Percentiles rank a stretch among this genome's conserved stretches.
These are phyloP conservation scores for Haematococcus sp. DNA, from an alignment of 139 green algal genomes.

Conservation along the genomic window DNA sequence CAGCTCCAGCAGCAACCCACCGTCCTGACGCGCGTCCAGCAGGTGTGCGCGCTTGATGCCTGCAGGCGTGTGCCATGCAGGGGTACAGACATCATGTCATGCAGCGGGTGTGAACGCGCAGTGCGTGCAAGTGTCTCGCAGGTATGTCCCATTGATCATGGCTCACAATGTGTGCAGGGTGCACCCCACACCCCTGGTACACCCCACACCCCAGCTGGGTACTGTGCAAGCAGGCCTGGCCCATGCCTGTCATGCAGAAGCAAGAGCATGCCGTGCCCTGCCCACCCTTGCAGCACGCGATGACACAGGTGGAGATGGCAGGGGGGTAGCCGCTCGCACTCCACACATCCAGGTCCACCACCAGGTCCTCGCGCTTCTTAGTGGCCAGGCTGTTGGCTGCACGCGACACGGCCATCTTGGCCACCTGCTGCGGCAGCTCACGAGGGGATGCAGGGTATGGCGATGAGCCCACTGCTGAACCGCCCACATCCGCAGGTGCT, in stretches of 20 bases:
- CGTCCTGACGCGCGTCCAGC: conserved; percentile 72
- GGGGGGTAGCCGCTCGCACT: conserved; percentile 41
- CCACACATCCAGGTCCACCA: conserved; percentile 59
- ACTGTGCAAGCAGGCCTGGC: too few relatives aligned
- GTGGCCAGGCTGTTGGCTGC: conserved; percentile 7
- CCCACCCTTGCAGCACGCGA: conserved; percentile 51
- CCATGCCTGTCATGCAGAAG: too few relatives aligned
- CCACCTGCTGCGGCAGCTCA: conserved; percentile 1
- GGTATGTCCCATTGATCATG: too few relatives aligned
- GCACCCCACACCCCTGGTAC: too few relatives aligned
- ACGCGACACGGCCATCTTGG: background rate
- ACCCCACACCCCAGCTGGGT: too few relatives aligned
- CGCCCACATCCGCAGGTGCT: too few relatives aligned
- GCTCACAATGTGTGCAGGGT: too few relatives aligned
- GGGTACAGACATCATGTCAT: background rate
- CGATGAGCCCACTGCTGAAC: too few relatives aligned
- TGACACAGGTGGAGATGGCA: conserved; percentile 41
- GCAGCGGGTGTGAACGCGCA: background rate
- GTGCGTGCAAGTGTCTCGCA: too few relatives aligned
- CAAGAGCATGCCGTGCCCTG: too few relatives aligned
- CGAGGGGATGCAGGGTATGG: background rate
- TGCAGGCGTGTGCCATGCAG: conserved; percentile 7
- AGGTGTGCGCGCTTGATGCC: conserved; percentile 80
- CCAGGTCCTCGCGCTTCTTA: conserved; percentile 20
- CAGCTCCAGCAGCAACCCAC: conserved; percentile 88